Conservation (phyloP, 306 rosid species). For the Dalbergia cultrata region DNA sequence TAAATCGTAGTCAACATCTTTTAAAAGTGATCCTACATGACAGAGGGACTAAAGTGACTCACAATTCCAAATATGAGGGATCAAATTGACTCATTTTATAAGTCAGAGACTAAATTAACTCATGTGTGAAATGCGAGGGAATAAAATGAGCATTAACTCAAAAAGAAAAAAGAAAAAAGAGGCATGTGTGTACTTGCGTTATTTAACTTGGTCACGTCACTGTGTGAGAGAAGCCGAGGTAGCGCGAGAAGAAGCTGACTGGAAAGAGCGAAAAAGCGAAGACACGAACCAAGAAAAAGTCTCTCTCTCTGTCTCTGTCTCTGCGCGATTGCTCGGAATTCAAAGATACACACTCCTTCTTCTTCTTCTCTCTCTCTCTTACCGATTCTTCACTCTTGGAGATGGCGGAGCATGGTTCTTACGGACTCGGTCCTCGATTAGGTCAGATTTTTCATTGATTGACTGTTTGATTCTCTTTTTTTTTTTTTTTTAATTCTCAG, state of each 20-base stretch:
- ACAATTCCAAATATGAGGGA: too few relatives aligned
- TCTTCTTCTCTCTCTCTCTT: constrained; percentile 23
- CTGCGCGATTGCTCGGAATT: not conserved
- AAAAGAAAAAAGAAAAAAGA: not conserved
- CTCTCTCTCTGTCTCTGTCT: constrained; percentile 34
- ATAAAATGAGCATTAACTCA: too few relatives aligned
- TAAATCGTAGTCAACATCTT: too few relatives aligned
- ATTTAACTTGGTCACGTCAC: constrained; percentile 47
- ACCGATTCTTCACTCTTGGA: constrained; percentile 26
- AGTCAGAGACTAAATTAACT: too few relatives aligned
- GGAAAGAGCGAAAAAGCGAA: constrained; percentile 52
- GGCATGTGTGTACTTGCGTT: not conserved
- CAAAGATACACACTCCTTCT: not conserved
- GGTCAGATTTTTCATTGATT: constrained; percentile 56
- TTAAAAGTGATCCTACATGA: too few relatives aligned
- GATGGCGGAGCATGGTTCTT: constrained; percentile 81
- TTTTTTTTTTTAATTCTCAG: not conserved
- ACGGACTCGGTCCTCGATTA: constrained; percentile 66
- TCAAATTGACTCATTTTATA: too few relatives aligned
- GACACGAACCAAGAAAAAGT: not conserved
- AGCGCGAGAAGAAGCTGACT: constrained; percentile 47
- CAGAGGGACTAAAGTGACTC: too few relatives aligned
- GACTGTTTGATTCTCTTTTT: not conserved
- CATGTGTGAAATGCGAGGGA: too few relatives aligned
- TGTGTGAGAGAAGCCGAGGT: constrained; percentile 14